phyloP scores from a whole-genome alignment of 257 asterid species.

The Ocimum tenuiflorum region DNA sequence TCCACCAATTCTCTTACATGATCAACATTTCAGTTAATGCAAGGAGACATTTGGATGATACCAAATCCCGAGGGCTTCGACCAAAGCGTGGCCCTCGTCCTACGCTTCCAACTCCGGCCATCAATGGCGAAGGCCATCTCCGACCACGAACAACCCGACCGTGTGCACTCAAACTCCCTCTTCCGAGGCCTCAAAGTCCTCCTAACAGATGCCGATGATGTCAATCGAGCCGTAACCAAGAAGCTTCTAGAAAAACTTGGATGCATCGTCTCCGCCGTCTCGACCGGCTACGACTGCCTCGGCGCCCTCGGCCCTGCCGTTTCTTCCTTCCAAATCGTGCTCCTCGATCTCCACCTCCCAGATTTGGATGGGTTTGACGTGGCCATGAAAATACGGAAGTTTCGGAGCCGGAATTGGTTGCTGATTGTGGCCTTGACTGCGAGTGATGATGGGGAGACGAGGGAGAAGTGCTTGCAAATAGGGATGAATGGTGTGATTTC shows the following conservation, averaged over 20 bases:
- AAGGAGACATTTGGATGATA: slow-evolving; percentile 76
- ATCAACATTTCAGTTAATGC: slow-evolving; percentile 60
- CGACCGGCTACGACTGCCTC: slow-evolving; percentile 79
- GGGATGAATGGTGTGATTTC: slow-evolving; percentile 77
- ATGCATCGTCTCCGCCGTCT: slow-evolving; percentile 58
- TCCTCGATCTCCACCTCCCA: slow-evolving; percentile 74
- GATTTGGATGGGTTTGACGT: slow-evolving; percentile 83
- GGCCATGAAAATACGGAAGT: slow-evolving; percentile 54
- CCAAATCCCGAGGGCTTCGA: slow-evolving; percentile 58
- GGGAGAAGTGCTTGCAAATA: slow-evolving; percentile 47
- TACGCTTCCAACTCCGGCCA: slow-evolving; percentile 51
- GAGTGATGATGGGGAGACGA: slow-evolving; percentile 39
- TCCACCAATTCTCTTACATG: background rate
- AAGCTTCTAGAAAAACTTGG: slow-evolving; percentile 81
- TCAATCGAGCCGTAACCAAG: slow-evolving; percentile 63
- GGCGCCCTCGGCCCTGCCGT: slow-evolving; percentile 38
- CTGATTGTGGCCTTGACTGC: slow-evolving; percentile 63
- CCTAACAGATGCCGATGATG: slow-evolving; percentile 63
- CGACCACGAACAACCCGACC: slow-evolving; percentile 47
- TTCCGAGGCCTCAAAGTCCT: slow-evolving; percentile 63
- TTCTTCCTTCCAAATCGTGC: slow-evolving; percentile 46
- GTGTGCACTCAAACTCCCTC: slow-evolving; percentile 39
- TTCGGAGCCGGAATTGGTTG: slow-evolving; percentile 56
- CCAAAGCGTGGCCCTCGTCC: slow-evolving; percentile 65
- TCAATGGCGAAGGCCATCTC: slow-evolving; percentile 31